phyloP scores from a whole-genome alignment of 78 protist genomes.

The Abeoforma whisleri region DNA sequence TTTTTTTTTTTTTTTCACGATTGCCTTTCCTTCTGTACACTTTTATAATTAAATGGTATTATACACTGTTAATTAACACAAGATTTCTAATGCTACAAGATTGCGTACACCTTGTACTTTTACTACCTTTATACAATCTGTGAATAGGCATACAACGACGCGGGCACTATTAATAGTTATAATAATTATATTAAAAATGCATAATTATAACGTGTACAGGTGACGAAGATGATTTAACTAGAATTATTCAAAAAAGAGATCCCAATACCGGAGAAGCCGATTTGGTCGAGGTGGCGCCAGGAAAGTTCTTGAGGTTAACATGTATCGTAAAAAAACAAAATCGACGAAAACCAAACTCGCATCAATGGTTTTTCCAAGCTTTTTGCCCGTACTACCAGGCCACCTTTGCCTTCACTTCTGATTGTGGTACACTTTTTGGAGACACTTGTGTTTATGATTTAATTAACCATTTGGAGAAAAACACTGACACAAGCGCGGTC shows the following conservation, averaged over 20 bases:
- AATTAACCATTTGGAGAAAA: background rate
- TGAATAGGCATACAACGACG: too few species aligned
- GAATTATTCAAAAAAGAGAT: background rate
- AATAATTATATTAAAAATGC: too few species aligned
- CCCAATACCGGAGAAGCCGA: background rate
- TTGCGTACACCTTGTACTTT: too few species aligned
- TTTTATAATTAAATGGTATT: too few species aligned
- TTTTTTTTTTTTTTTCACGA: too few species aligned
- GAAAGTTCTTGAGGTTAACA: background rate
- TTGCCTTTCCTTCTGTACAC: too few species aligned
- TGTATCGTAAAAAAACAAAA: slow-evolving; percentile 23
- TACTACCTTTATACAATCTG: too few species aligned
- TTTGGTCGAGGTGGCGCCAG: background rate
- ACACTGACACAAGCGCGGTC: slow-evolving; percentile 9
- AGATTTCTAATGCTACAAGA: too few species aligned
- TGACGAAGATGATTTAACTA: background rate
- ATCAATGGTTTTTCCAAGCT: slow-evolving; percentile 36
- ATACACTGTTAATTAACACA: too few species aligned
- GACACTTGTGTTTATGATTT: background rate
- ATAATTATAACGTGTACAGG: too few species aligned
- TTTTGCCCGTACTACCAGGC: background rate
- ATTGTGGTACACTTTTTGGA: slow-evolving; percentile 32
- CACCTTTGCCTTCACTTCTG: slow-evolving; percentile 20
- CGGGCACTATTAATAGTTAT: too few species aligned
- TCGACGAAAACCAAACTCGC: slow-evolving; percentile 36